A percentile compares a stretch with the other conserved stretches of the same genome.
Conservation (phyloP, 345 rosid species). For the Chamaenerion angustifolium region DNA sequence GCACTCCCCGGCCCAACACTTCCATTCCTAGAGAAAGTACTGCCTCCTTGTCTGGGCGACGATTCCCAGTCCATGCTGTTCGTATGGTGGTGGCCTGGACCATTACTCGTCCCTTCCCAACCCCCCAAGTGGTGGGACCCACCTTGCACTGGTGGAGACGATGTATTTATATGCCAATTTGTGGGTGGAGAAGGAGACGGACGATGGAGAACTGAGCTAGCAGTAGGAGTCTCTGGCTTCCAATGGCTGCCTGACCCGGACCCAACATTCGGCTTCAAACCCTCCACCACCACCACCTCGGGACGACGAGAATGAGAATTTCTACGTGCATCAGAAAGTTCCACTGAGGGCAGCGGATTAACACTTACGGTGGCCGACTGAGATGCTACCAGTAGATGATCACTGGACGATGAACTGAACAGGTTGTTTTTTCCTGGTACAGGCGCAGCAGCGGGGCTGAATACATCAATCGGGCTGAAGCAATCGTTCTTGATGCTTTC, state of each 20-base stretch:
- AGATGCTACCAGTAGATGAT: conserved; percentile 39
- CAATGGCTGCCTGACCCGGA: conserved; percentile 27
- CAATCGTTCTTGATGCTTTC: conserved; percentile 58
- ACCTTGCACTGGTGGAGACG: conserved; percentile 22
- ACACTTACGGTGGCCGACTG: conserved; percentile 19
- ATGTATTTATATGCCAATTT: conserved; percentile 15
- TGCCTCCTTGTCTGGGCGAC: conserved; percentile 15
- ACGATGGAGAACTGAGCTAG: conserved; percentile 30
- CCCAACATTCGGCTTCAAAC: conserved; percentile 21
- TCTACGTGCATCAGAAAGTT: conserved; percentile 17
- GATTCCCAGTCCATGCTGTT: conserved; percentile 19
- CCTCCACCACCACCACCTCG: conserved; percentile 29
- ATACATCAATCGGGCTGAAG: conserved; percentile 59
- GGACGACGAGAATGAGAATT: conserved; percentile 22
- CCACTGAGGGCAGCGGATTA: conserved; percentile 11
- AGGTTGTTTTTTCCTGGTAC: conserved; percentile 50
- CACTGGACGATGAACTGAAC: conserved; percentile 70
- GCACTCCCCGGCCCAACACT: conserved; percentile 20
- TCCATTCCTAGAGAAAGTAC: conserved; percentile 16
- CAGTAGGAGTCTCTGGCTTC: conserved; percentile 19
- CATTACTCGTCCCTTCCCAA: conserved; percentile 15
- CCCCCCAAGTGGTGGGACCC: conserved; percentile 9
- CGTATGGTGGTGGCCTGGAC: too few relatives aligned
- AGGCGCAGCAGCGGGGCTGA: conserved; percentile 32
- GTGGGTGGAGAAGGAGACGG: conserved; percentile 25